Evolutionary conservation across 495 filamentous ascomycete species (phyloP).

Genomic region (Cercophora samala): DNA sequence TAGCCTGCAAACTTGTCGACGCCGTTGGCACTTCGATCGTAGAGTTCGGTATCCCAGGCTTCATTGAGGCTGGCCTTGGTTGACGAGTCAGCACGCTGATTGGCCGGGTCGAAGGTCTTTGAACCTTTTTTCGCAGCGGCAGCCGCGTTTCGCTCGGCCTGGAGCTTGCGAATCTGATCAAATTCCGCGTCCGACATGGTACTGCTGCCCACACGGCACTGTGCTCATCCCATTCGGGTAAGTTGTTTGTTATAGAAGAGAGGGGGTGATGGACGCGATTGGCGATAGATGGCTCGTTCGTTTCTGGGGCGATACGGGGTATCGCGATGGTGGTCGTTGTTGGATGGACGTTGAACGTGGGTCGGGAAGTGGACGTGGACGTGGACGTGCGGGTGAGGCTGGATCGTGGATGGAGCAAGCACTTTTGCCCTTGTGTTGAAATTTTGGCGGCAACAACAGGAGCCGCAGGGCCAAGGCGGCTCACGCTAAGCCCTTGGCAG

Average conservation of each 20-base stretch:
- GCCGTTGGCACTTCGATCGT: conserved; percentile 65
- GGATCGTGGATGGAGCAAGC: conserved; percentile 9
- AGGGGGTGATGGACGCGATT: background rate
- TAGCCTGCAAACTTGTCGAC: conserved; percentile 87
- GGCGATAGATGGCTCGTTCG: conserved; percentile 10
- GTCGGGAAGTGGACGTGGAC: conserved; percentile 1
- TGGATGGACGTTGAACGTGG: conserved; percentile 1
- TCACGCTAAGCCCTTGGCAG: background rate
- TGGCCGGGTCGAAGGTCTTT: conserved; percentile 79
- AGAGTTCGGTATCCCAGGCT: conserved; percentile 88
- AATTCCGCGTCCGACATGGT: conserved; percentile 70
- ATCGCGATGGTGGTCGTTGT: background rate
- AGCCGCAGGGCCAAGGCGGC: background rate
- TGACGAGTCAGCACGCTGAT: conserved; percentile 83
- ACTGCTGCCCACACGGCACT: conserved; percentile 17
- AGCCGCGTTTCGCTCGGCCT: conserved; percentile 88
- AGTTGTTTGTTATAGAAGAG: background rate
- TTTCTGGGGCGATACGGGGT: background rate
- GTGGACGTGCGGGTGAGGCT: conserved; percentile 6
- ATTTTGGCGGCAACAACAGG: conserved; percentile 19
- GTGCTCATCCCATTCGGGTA: conserved; percentile 24
- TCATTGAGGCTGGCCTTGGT: conserved; percentile 96
- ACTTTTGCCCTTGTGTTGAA: conserved; percentile 14
- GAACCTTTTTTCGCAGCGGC: conserved; percentile 80
- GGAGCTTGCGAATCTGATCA: conserved; percentile 74